phyloP scores from a whole-genome alignment of 768 basidiomycete species.

The Lentinula raphanica region DNA sequence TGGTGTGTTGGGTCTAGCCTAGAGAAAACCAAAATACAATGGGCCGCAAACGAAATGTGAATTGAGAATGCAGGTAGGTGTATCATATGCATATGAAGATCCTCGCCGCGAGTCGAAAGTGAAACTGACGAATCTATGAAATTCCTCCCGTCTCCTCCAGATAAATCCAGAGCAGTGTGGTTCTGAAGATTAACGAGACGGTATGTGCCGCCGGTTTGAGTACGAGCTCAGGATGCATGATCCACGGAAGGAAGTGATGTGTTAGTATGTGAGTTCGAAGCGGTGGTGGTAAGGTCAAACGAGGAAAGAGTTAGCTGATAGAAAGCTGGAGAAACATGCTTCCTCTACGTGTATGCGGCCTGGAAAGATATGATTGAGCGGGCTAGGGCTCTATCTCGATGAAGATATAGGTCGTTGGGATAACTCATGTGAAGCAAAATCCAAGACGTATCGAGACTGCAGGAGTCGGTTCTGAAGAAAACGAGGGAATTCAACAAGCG shows the following conservation, averaged over 20 bases:
- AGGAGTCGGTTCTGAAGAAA: too few species aligned
- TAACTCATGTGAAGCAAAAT: too few species aligned
- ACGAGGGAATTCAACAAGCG: too few species aligned
- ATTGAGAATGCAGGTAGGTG: too few species aligned
- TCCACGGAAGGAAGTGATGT: background rate
- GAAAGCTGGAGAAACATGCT: background rate
- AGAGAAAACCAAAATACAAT: too few species aligned
- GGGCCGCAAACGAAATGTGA: too few species aligned
- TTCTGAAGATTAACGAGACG: background rate
- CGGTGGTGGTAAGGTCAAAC: background rate
- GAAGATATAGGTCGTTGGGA: too few species aligned
- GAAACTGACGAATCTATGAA: background rate
- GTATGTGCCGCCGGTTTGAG: background rate
- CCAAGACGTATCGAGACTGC: too few species aligned
- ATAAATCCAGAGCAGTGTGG: background rate
- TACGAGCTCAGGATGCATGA: background rate
- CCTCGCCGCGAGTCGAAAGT: background rate
- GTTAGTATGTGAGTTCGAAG: too few species aligned
- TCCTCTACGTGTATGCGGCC: background rate
- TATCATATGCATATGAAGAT: background rate
- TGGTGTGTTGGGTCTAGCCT: background rate
- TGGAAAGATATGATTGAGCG: background rate
- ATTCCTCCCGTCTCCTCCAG: background rate
- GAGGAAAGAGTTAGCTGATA: background rate
- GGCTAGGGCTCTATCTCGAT: too few species aligned